Evolutionary conservation across 768 basidiomycete species (phyloP), one percentile per base, ranked within the genome.

Genomic region (Boletellus ananas): DNA sequence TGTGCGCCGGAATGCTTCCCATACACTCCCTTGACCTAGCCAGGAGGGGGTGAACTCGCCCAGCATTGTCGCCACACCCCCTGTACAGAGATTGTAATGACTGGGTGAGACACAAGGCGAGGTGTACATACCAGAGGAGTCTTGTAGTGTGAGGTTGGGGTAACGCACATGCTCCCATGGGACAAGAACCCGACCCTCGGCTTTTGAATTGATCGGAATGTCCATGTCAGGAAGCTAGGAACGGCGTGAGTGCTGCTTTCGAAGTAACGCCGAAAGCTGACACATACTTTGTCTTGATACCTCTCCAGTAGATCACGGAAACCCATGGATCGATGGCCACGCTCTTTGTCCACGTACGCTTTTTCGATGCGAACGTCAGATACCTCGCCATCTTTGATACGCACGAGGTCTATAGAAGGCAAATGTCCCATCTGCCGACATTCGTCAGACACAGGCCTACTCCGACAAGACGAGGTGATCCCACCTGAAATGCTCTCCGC

Each of bases 1-100:
- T 0, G 94, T 92, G n/a, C 92, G 81, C 13, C 95, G 82, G 76
- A 85, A 96, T 0, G 91, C 84, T 51, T 97, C 93, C 96, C 96
- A 98, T 41, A 96, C 88, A 43, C 73, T 86, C 3, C 94, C 92
- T 39, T 83, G 74, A 11, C 84, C 82, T 27, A 72, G 72, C 96
- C 96, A 99, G 67, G 94, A 93, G 9, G 91, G 79, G 34, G 77
- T 73, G 62, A 94, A 93, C 16, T 71, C 69, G 11, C 78, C 80
- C n/a, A 89, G 71, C 64, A 85, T 75, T 12, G 74, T 60, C 50
- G 78, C 70, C 43, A 84, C 71, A 21, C 78, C 83, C 45, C 61
- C 85, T 76, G 58, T 5, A 12, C 11, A 14, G 27, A 7, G 3
- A 13, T 31, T 9, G 6, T 50, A 13, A 49, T 36, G 54, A 53